Base-by-base conservation (phyloP, 495 filamentous ascomycete genomes). In the Aspergillus steynii region DNA sequence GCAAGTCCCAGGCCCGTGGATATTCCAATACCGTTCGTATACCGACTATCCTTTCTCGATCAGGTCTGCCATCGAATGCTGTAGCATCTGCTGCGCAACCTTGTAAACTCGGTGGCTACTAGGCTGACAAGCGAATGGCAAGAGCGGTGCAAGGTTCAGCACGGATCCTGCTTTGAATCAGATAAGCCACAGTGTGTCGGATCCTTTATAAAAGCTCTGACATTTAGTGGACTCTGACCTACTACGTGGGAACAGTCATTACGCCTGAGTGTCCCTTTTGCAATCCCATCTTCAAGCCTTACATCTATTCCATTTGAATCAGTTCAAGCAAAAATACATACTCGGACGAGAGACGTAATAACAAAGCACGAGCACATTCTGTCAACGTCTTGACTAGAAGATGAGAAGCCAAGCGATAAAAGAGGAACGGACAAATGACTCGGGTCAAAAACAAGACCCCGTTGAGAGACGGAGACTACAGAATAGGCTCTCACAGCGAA, bases 401-500 rank as follows among this genome's bases (percentile, higher is more conserved):
- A 59, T 59, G 57, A n/a, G 57, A 8, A 12, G 20, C 12, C 29
- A 59, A 42, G 5, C 29, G 25, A 27, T 45, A 28, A 58, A 58
- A 26, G 46, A 50, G 2, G 46, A 50, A 7, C 55, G 20, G 7
- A 58, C 29, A 50, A 29, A n/a, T 48, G 29, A 51, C 49, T 32
- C 50, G 25, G 25, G 7, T 14, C 42, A 55, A 29, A 58, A 61
- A 27, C 63, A 61, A 29, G 63, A 65, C 25, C 55, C 63, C 0
- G 50, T 60, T 4, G 63, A 65, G 48, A 56, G 63, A 46, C 54
- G 74, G 50, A 62, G 74, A 31, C 56, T 75, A 9, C 74, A 77
- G 37, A 77, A 77, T 31, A 68, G 74, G 0, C 69, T 77, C 1
- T 75, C 74, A 0, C 74, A 77, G 58, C 54, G 74, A 32, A 77